These are phyloP conservation scores for Thielaviopsis musarum DNA, from an alignment of 2,329 filamentous ascomycete genomes.

Conservation along the genomic window DNA sequence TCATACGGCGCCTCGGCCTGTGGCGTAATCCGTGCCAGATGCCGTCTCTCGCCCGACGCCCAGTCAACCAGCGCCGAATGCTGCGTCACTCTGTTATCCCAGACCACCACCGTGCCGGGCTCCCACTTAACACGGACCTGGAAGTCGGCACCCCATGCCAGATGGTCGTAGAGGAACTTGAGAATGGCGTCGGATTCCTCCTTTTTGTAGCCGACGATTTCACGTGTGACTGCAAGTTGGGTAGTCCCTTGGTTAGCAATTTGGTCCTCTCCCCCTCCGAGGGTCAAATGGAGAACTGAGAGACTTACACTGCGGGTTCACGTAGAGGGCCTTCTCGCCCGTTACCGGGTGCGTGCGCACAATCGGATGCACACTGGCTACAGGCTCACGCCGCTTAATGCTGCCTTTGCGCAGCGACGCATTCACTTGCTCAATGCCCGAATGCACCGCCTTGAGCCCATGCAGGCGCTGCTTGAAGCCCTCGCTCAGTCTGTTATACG, in stretches of 20 bases:
- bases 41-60: conserved; percentile 60
- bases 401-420: conserved; percentile 49
- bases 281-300: neutral
- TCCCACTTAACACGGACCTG: conserved; percentile 53
- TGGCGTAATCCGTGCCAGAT: conserved; percentile 67
- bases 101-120: conserved; percentile 64
- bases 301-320: conserved; percentile 64
- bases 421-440: conserved; percentile 64
- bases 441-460: conserved; percentile 66
- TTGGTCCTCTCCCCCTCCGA: too few species aligned
- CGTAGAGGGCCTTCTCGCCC: conserved; percentile 66
- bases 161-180: conserved; percentile 48
- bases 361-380: conserved; percentile 58
- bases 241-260: conserved; percentile 4
- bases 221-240: conserved; percentile 45
- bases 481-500: conserved; percentile 66
- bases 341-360: conserved; percentile 69
- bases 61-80: conserved; percentile 72
- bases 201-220: conserved; percentile 70
- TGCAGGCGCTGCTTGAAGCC: conserved; percentile 66
- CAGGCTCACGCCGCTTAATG: conserved; percentile 58
- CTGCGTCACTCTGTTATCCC: conserved; percentile 69
- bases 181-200: conserved; percentile 67
- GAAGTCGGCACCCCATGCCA: conserved; percentile 39
- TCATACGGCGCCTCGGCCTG: conserved; percentile 52